A percentile compares a stretch with the other conserved stretches of the same genome.
These are phyloP conservation scores for Perilla frutescens DNA, from an alignment of 257 asterid genomes.

Conservation along the genomic window DNA sequence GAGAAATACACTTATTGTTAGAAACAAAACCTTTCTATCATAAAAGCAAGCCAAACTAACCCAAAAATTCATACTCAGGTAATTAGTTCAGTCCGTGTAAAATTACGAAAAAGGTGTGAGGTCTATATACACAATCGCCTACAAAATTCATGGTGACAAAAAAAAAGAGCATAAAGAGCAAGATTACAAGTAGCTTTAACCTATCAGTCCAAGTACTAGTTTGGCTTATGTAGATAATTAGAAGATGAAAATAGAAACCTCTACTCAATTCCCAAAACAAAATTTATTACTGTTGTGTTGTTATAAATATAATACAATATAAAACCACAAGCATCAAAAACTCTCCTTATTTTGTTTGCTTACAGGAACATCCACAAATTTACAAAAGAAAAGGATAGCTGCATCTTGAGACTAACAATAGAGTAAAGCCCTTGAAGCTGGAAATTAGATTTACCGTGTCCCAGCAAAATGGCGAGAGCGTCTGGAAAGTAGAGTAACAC, in stretches of 20 bases:
- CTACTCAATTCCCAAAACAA: neutral
- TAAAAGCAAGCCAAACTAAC: conserved; percentile 18
- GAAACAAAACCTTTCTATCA: neutral
- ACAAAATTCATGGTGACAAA: neutral
- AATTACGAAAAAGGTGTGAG: neutral
- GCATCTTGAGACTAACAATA: conserved; percentile 14
- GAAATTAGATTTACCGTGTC: conserved; percentile 71
- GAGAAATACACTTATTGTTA: neutral
- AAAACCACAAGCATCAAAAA: conserved; percentile 7
- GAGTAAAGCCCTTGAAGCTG: conserved; percentile 19
- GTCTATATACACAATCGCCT: neutral
- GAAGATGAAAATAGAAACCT: conserved; percentile 16
- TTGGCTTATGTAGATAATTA: conserved; percentile 3
- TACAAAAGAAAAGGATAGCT: neutral
- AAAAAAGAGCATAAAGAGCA: neutral
- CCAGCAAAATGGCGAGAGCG: conserved; percentile 99
- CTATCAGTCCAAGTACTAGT: conserved; percentile 12
- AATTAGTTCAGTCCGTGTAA: neutral
- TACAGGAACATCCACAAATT: conserved; percentile 19
- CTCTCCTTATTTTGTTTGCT: conserved; percentile 15
- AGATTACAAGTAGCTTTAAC: neutral
- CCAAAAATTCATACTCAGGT: neutral
- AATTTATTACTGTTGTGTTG: neutral
- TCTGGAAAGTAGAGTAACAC: conserved; percentile 84
- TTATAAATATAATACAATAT: neutral